Base-by-base conservation (phyloP, 2,329 filamentous ascomycete species). In the Hypoxylon sp. region DNA sequence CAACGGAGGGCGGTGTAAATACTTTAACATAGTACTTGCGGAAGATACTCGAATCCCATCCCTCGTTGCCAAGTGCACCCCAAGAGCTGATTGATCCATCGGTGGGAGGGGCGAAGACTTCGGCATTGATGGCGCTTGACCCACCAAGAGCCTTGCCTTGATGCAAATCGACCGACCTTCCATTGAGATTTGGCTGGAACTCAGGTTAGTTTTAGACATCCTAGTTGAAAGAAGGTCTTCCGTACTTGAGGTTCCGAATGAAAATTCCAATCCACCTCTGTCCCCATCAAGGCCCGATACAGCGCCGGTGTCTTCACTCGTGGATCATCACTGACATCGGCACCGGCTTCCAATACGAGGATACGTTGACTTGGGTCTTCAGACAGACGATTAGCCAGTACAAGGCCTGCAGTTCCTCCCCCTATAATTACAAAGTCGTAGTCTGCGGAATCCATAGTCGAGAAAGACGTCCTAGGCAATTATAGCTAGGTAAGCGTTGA, bases 61-160 rank as follows among this genome's bases (percentile, higher is more conserved):
- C 67, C 1, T 38, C 33, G 28, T 72, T 72, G 1, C 70, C 71
- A 2, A 72, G 59, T 2, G 49, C 42, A 3, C 26, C 62, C 70
- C 69, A 72, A 1, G 50, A 53, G 9, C 71, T 61, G 30, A 68
- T 44, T 6, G 70, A 40, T 18, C 36, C n/a, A 4, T 8, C 7
- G 9, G 67, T 48, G 8, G 64, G 63, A n/a, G 68, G 67, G 0
- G 56, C 65, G 22, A 66, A 73, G 8, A 71, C 57, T 1, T 69
- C 63, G 1, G 65, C 65, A 38, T 73, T 73, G 0, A 72, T 66
- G 18, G 56, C 61, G 28, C 64, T 71, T 0, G 68, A 71, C 5
- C 68, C 71, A 0, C 70, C 70, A 26, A 73, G 63, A 7, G 55
- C 32, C 28, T 67, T 69, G n/a, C 70, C 71, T 46, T 73, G 70